Base-by-base conservation (phyloP, 495 filamentous ascomycete species). In the Aspergillus bertholletiae region DNA sequence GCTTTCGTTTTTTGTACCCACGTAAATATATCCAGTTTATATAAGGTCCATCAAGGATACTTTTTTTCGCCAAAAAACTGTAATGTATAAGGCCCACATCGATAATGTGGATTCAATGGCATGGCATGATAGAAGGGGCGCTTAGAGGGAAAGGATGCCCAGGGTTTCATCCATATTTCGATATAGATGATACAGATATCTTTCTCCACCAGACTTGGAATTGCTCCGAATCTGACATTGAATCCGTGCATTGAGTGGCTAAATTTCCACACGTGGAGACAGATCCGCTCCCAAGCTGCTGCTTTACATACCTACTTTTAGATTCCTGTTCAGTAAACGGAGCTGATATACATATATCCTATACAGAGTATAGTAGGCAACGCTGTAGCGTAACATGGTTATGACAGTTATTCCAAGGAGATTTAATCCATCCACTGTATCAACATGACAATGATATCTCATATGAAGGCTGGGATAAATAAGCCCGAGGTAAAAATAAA, bases 261-360 rank as follows among this genome's bases (percentile, higher is more conserved):
- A 67, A 69, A 55, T 60, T 62, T 63, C 61, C 54, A 60, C 63
- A 71, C 68, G 68, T 71, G 68, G 65, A 55, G 57, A 63, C n/a
- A n/a, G n/a, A n/a, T n/a, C n/a, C n/a, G n/a, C n/a, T n/a, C n/a
- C n/a, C n/a, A n/a, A n/a, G n/a, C n/a, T n/a, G n/a, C n/a, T n/a
- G n/a, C n/a, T n/a, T n/a, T n/a, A n/a, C n/a, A n/a, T n/a, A n/a
- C n/a, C n/a, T n/a, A n/a, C n/a, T n/a, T n/a, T n/a, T n/a, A n/a
- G n/a, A n/a, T n/a, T n/a, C n/a, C n/a, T n/a, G n/a, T n/a, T n/a
- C n/a, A n/a, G n/a, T n/a, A n/a, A n/a, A n/a, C n/a, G n/a, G n/a
- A n/a, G n/a, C n/a, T n/a, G n/a, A n/a, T n/a, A n/a, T n/a, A n/a
- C n/a, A n/a, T n/a, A n/a, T n/a, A n/a, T n/a, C n/a, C n/a, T n/a